Evolutionary conservation across 2,329 filamentous ascomycete genomes (phyloP), one percentile per base, ranked within the genome.

Genomic region (Triangularia verruculosa): DNA sequence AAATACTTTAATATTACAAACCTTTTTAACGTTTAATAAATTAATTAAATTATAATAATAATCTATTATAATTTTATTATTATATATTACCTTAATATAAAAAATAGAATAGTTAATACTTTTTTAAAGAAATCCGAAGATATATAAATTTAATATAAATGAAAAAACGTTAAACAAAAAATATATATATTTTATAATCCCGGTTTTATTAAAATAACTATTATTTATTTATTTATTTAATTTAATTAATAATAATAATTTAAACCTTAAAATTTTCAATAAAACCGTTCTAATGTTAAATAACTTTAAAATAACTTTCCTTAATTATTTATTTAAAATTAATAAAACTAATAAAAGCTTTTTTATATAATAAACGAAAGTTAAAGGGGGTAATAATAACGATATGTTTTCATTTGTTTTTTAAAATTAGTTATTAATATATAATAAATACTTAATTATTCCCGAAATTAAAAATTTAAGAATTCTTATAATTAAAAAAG

Each of bases 91-190:
- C 52, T 24, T 1, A 25, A 32, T 0, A 60, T 24, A 5, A 15
- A 62, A 4, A 64, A 64, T 20, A 30, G 22, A 0, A 30, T 43
- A 8, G 56, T 54, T 13, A 22, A 62, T 17, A n/a, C 63, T 6
- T 13, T 64, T 22, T 59, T 43, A 7, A 15, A 15, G 28, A 64
- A 64, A 20, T 13, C 17, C 2, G 15, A 59, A n/a, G 55, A 64
- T 4, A n/a, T 56, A 2, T 59, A 27, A 4, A 51, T 1, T 0
- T 25, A 60, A 17, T 59, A 63, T n/a, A 30, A 24, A 24, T n/a
- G 15, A 13, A 47, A 20, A 20, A 13, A 47, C 12, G 12, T 13
- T 13, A 5, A 47, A 15, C 12, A 20, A 5, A 47, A 5, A 4
- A 47, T 47, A 20, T 20, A 47, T 7, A 47, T 47, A n/a, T 47